Conservation (phyloP, 108 stramenopile species). For the Fistulifera pelliculosa region DNA sequence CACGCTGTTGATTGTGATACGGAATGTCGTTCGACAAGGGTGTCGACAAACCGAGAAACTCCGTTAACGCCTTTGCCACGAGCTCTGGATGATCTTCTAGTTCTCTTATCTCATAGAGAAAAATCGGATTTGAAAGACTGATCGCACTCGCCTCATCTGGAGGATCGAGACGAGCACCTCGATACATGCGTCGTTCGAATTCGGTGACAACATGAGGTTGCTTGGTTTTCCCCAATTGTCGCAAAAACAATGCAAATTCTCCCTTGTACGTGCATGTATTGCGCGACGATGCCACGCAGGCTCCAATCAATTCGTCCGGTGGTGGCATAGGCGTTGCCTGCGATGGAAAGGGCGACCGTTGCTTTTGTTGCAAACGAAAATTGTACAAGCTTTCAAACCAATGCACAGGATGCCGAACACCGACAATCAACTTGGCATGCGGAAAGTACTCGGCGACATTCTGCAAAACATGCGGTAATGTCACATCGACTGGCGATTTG, state of each 20-base stretch:
- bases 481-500: slow-evolving; percentile 13
- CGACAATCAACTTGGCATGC: slow-evolving; percentile 29
- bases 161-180: neutral
- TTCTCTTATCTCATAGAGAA: slow-evolving; percentile 14
- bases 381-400: slow-evolving; percentile 42
- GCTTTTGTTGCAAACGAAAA: slow-evolving; percentile 16
- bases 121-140: slow-evolving; percentile 16
- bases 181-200: neutral
- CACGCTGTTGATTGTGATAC: neutral
- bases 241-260: slow-evolving; percentile 12
- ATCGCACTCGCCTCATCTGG: neutral
- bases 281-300: neutral
- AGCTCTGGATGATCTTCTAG: slow-evolving; percentile 7
- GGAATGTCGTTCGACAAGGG: slow-evolving; percentile 2
- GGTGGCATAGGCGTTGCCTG: neutral
- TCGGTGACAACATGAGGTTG: neutral
- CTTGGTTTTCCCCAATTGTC: slow-evolving; percentile 17
- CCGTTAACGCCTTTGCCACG: slow-evolving; percentile 7
- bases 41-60: slow-evolving; percentile 14
- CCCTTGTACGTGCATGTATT: slow-evolving; percentile 15
- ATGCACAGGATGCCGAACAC: slow-evolving; percentile 37
- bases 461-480: slow-evolving; percentile 5
- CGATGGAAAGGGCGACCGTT: too few relatives aligned
- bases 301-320: slow-evolving; percentile 10
- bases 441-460: slow-evolving; percentile 18